Conservation (phyloP, 2,329 filamentous ascomycete genomes). For the Thelonectria olida region DNA sequence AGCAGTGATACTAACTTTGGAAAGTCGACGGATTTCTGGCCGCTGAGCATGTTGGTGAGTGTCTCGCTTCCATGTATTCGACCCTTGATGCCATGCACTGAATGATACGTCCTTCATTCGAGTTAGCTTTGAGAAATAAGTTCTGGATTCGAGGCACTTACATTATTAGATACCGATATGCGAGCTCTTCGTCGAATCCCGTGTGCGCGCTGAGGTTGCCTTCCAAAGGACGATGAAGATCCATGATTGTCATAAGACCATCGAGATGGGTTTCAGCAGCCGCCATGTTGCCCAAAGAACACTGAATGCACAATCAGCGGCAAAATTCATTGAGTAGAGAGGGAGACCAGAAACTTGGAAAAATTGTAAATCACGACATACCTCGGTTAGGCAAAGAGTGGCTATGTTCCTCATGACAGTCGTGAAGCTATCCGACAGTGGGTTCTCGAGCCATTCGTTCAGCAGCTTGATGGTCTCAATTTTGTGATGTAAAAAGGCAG, state of each 20-base stretch:
- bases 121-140: not conserved
- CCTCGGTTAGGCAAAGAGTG: constrained; percentile 31
- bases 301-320: constrained; percentile 13
- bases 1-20: constrained; percentile 25
- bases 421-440: constrained; percentile 17
- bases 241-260: constrained; percentile 26
- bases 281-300: constrained; percentile 27
- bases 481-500: constrained; percentile 36
- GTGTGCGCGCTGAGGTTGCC: not conserved
- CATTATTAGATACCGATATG: constrained; percentile 34
- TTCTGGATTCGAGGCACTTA: not conserved
- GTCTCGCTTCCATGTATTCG: constrained; percentile 26
- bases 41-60: constrained; percentile 17
- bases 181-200: constrained; percentile 29
- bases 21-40: constrained; percentile 15
- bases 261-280: constrained; percentile 33
- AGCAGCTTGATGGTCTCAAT: constrained; percentile 26
- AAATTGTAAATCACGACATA: not conserved
- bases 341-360: not conserved
- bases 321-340: too few species aligned
- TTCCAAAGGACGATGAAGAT: constrained; percentile 25
- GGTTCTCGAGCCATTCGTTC: constrained; percentile 28
- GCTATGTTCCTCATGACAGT: constrained; percentile 33
- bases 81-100: constrained; percentile 32
- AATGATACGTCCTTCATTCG: constrained; percentile 22